phyloP scores from a whole-genome alignment of 2,329 filamentous ascomycete species.

The Aspergillus calidoustus region DNA sequence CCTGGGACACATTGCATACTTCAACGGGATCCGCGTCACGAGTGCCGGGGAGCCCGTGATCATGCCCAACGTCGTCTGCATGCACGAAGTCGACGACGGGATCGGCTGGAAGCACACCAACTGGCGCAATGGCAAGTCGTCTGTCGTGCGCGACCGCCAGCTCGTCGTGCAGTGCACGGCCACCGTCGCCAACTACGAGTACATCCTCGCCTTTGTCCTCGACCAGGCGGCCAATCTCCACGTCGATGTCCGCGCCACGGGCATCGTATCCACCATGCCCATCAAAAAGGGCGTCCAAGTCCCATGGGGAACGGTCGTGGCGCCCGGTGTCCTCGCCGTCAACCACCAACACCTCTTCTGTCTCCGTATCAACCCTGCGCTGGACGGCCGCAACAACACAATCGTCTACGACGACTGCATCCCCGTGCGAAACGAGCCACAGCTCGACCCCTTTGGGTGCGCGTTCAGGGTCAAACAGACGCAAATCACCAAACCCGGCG shows the following conservation, averaged over 20 bases:
- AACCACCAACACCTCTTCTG: slow-evolving; percentile 52
- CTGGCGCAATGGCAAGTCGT: slow-evolving; percentile 40
- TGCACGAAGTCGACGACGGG: slow-evolving; percentile 46
- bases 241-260: slow-evolving; percentile 51
- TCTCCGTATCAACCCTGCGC: slow-evolving; percentile 48
- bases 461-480: slow-evolving; percentile 53
- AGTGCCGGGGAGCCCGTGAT: slow-evolving; percentile 39
- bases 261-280: slow-evolving; percentile 48
- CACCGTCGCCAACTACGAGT: slow-evolving; percentile 51
- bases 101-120: slow-evolving; percentile 50
- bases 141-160: slow-evolving; percentile 38
- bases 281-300: slow-evolving; percentile 41
- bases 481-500: slow-evolving; percentile 48
- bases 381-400: slow-evolving; percentile 50
- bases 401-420: slow-evolving; percentile 50
- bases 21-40: slow-evolving; percentile 45
- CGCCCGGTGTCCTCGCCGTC: slow-evolving; percentile 48
- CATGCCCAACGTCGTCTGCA: slow-evolving; percentile 49
- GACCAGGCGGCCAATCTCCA: slow-evolving; percentile 45
- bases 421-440: background rate
- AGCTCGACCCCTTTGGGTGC: slow-evolving; percentile 55
- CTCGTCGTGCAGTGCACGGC: slow-evolving; percentile 47
- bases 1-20: slow-evolving; percentile 45
- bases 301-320: slow-evolving; percentile 46
- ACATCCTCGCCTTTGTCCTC: slow-evolving; percentile 51